Conservation (phyloP, 495 filamentous ascomycete species). For the Pyronema omphalodes region DNA sequence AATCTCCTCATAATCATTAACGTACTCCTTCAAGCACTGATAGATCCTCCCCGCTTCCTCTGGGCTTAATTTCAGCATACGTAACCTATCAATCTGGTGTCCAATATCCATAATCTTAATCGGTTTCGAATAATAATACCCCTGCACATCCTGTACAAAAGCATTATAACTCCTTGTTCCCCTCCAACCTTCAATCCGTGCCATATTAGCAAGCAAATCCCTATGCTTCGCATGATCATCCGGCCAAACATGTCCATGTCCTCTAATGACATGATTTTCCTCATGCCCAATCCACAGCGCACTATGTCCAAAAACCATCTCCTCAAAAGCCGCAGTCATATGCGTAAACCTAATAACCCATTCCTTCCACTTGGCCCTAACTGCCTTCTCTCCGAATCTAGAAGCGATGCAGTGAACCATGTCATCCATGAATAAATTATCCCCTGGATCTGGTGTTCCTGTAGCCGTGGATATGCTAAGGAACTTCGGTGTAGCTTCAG, state of each 20-base stretch:
- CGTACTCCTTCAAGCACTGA: slow-evolving; percentile 51
- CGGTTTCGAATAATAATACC: slow-evolving; percentile 47
- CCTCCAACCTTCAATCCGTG: slow-evolving; percentile 87
- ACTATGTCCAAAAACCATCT: slow-evolving; percentile 77
- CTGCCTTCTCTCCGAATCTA: slow-evolving; percentile 73
- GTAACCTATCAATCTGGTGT: slow-evolving; percentile 80
- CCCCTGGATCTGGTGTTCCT: slow-evolving; percentile 43
- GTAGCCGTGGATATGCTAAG: slow-evolving; percentile 12
- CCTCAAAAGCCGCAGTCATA: slow-evolving; percentile 84
- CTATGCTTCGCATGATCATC: slow-evolving; percentile 61
- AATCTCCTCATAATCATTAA: slow-evolving; percentile 71
- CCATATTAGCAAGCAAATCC: slow-evolving; percentile 76
- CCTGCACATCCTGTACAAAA: slow-evolving; percentile 56
- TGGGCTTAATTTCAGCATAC: slow-evolving; percentile 52
- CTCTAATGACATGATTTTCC: slow-evolving; percentile 45
- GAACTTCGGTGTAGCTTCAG: slow-evolving; percentile 14
- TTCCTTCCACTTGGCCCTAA: slow-evolving; percentile 74
- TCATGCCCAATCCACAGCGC: slow-evolving; percentile 77
- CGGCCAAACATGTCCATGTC: slow-evolving; percentile 90
- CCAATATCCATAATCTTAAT: slow-evolving; percentile 70
- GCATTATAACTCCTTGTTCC: slow-evolving; percentile 87
- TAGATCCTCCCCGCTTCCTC: slow-evolving; percentile 62
- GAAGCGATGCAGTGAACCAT: slow-evolving; percentile 65
- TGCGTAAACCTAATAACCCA: slow-evolving; percentile 84
- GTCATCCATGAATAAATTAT: slow-evolving; percentile 73